These are phyloP conservation scores for Gaeumannomyces tritici DNA, from an alignment of 2,329 filamentous ascomycete species.

Conservation along the genomic window DNA sequence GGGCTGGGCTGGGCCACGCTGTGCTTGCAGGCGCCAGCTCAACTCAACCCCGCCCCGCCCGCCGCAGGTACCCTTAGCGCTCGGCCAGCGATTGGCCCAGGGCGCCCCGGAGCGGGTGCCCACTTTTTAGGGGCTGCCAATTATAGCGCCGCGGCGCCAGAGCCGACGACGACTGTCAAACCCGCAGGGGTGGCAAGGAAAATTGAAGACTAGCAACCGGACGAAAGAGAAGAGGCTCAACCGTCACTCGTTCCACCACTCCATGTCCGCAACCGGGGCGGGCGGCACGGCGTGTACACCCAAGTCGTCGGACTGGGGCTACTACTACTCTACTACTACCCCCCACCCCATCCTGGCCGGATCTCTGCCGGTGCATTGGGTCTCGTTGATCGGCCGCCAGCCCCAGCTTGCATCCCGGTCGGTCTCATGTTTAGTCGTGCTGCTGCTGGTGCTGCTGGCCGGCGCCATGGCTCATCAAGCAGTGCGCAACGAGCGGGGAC, in stretches of 20 bases:
- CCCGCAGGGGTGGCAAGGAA: background rate
- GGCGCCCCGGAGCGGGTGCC: background rate
- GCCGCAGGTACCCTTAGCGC: constrained; percentile 3
- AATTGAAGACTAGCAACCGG: no score
- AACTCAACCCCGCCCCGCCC: background rate
- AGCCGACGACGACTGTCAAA: constrained; percentile 2
- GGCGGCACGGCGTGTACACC: background rate
- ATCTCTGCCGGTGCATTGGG: background rate
- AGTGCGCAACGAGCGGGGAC: background rate
- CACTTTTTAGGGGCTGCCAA: constrained; percentile 1
- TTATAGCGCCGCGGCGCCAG: constrained; percentile 3
- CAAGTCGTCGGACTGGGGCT: background rate
- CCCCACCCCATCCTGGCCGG: background rate
- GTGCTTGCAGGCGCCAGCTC: background rate
- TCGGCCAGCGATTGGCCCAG: background rate
- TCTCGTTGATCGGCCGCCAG: background rate
- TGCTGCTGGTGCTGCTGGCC: background rate
- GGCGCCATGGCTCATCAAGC: background rate
- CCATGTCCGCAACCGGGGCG: background rate
- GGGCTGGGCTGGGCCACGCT: background rate
- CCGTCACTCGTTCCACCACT: background rate
- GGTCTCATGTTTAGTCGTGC: background rate
- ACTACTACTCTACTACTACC: no score
- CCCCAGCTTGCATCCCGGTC: background rate
- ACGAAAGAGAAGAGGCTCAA: background rate